Evolutionary conservation across 768 basidiomycete species (phyloP), one percentile per base, ranked within the genome.

Genomic region (Boletus tomentosulus): DNA sequence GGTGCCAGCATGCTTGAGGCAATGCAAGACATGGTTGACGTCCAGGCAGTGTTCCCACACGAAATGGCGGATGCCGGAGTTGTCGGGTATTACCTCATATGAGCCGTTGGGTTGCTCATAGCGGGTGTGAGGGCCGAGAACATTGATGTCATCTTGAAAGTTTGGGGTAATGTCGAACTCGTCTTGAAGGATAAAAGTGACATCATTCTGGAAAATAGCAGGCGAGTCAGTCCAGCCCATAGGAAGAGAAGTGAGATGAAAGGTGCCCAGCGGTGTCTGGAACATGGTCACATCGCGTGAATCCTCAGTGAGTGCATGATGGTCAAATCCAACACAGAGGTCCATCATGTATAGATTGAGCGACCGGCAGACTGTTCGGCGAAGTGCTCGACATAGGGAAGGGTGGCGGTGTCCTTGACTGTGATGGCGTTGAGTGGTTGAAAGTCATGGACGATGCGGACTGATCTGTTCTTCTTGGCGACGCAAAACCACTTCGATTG

Each of bases 161-260:
- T 6, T 62, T 49, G 4, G 72, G 64, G 19, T 62, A n/a, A 19
- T 72, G 25, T 16, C 72, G 1, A 79, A 78, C 55, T 80, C 72
- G 2, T 60, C 53, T 39, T 71, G 62, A 0, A 79, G n/a, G n/a
- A n/a, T n/a, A n/a, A n/a, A n/a, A n/a, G n/a, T n/a, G n/a, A n/a
- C n/a, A n/a, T n/a, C 66, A 24, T 70, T 72, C 34, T 78, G 74
- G 41, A 77, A 72, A 2, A 75, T 71, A 0, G 68, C 66, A 0
- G 71, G 68, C 0, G 73, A 76, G 33, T 77, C 74, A 0, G 74
- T 77, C 50, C 62, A 77, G 0, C 76, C 78, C 72, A 74, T 74
- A 0, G 76, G 77, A 0, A 78, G 52, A 0, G 62, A 60, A 1
- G 64, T 65, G 1, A 76, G 64, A 1, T 63, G 59, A 0, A 74